phyloP scores from a whole-genome alignment of 2,329 filamentous ascomycete species.

The Xylaria multiplex region DNA sequence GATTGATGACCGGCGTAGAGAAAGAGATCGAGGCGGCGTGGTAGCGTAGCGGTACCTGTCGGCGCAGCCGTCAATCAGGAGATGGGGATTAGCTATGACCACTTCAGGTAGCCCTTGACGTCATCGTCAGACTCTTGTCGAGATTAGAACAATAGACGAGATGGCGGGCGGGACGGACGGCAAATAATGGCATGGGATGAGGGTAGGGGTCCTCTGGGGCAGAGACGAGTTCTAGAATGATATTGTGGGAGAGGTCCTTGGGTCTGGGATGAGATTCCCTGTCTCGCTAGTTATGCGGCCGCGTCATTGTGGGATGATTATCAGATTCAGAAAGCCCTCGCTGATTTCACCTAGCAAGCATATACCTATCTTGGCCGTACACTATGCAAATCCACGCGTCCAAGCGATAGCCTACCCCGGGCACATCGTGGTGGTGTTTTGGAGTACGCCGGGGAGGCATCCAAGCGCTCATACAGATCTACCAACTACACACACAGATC shows the following conservation, averaged over 20 bases:
- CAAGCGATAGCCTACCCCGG: constrained; percentile 14
- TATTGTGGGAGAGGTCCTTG: constrained; percentile 32
- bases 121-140: constrained; percentile 26
- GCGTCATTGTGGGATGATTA: constrained; percentile 37
- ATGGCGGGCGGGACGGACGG: constrained; percentile 30
- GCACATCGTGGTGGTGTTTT: constrained; percentile 17
- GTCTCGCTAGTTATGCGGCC: constrained; percentile 32
- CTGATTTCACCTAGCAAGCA: constrained; percentile 25
- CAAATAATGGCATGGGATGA: constrained; percentile 29
- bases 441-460: constrained; percentile 3
- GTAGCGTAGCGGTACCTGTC: constrained; percentile 11
- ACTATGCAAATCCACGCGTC: constrained; percentile 27
- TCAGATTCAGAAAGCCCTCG: constrained; percentile 29
- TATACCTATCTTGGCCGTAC: constrained; percentile 9
- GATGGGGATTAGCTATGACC: constrained; percentile 24
- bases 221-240: constrained; percentile 34
- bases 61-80: constrained; percentile 29
- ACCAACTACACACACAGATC: neutral
- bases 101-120: constrained; percentile 27
- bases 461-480: constrained; percentile 13
- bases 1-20: constrained; percentile 5
- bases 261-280: constrained; percentile 32
- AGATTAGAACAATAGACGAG: constrained; percentile 24
- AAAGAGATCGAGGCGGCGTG: neutral
- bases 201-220: constrained; percentile 20